These are phyloP conservation scores for Suillus bovinus DNA, from an alignment of 768 basidiomycete genomes.

Conservation along the genomic window DNA sequence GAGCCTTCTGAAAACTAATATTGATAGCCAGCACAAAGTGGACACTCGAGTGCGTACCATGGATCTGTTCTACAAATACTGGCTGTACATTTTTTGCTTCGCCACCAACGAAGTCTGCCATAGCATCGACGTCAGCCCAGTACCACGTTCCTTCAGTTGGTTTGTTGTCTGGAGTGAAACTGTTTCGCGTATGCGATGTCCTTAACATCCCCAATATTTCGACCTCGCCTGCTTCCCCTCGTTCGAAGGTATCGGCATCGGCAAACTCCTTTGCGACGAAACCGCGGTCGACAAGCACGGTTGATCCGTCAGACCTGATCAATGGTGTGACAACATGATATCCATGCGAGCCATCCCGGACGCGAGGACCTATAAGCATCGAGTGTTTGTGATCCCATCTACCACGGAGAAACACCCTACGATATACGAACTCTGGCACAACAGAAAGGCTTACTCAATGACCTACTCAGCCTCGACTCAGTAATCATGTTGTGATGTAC, in stretches of 20 bases:
- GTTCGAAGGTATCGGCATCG: conserved; percentile 28
- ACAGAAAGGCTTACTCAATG: conserved; percentile 54
- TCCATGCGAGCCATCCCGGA: conserved; percentile 86
- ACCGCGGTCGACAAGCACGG: conserved; percentile 89
- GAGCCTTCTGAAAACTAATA: conserved; percentile 66
- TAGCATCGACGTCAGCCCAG: conserved; percentile 83
- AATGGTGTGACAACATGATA: conserved; percentile 89
- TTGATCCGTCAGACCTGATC: conserved; percentile 74
- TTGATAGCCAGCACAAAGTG: conserved; percentile 1
- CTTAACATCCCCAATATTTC: conserved; percentile 87
- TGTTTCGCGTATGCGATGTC: conserved; percentile 68
- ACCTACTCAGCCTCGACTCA: conserved; percentile 21
- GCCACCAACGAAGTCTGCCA: conserved; percentile 80
- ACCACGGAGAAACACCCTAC: conserved; percentile 80
- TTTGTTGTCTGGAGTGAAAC: conserved; percentile 88
- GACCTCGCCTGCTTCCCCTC: conserved; percentile 54
- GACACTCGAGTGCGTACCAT: conserved; percentile 53
- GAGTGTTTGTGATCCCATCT: conserved; percentile 76
- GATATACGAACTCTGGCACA: conserved; percentile 86
- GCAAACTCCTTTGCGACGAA: conserved; percentile 71
- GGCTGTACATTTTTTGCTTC: conserved; percentile 74
- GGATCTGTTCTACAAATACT: conserved; percentile 89
- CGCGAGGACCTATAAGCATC: conserved; percentile 82
- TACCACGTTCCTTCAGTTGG: conserved; percentile 85
- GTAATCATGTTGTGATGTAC: conserved; percentile 27